Conservation (phyloP, 306 rosid species). For the Castanea crenata region DNA sequence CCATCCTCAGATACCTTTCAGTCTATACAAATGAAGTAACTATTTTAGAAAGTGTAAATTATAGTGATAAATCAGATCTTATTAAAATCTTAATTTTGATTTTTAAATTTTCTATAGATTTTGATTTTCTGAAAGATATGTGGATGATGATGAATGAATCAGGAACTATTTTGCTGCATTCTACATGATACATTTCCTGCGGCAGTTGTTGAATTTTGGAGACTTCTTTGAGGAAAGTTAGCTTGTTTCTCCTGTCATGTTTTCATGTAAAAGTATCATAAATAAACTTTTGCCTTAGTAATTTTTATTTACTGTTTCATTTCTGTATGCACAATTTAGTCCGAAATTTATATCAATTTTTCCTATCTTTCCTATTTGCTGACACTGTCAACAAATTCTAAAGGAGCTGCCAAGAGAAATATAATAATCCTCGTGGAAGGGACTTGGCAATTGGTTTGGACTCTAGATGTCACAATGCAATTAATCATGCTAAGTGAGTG, state of each 20-base stretch:
- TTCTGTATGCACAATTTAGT: too few relatives aligned
- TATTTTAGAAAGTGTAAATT: not conserved
- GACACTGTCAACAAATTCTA: not conserved
- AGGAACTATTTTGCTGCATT: conserved; percentile 86
- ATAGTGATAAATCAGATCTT: not conserved
- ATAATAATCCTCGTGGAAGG: conserved; percentile 61
- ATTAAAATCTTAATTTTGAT: not conserved
- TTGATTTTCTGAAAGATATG: conserved; percentile 41
- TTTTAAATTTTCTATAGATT: conserved; percentile 2
- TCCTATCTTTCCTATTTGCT: not conserved
- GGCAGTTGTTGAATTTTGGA: conserved; percentile 70
- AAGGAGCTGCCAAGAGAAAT: conserved; percentile 76
- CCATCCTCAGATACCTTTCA: conserved; percentile 59
- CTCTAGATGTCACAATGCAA: conserved; percentile 74
- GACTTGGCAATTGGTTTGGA: conserved; percentile 86
- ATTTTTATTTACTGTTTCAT: too few relatives aligned
- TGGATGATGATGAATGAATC: conserved; percentile 70
- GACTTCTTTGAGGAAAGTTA: conserved; percentile 70
- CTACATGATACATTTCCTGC: conserved; percentile 61
- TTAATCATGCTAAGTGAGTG: conserved; percentile 68
- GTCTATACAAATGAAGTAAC: conserved; percentile 73
- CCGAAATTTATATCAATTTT: not conserved
- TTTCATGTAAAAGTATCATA: not conserved
- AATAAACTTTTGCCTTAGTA: too few relatives aligned
- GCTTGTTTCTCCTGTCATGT: not conserved